Percentiles rank a stretch among this genome's conserved stretches.
phyloP scores from a whole-genome alignment of 2,329 filamentous ascomycete species.

The Monilinia fructigena region DNA sequence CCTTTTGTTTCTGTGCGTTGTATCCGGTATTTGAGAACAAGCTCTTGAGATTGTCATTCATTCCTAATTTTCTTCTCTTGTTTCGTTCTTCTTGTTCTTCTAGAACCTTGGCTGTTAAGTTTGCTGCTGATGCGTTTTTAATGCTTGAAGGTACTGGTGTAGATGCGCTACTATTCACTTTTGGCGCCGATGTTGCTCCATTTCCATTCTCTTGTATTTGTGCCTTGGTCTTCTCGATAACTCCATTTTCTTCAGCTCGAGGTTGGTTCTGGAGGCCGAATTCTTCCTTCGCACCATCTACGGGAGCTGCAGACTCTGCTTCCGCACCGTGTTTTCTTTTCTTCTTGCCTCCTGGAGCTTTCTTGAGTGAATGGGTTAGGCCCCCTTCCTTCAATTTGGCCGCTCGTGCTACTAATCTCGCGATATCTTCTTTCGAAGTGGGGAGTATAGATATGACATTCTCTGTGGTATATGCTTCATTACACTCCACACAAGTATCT shows the following conservation, averaged over 20 bases:
- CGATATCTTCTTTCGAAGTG: constrained; percentile 66
- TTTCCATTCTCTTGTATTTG: constrained; percentile 34
- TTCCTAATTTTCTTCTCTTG: constrained; percentile 69
- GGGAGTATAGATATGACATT: constrained; percentile 85
- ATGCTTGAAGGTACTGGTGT: constrained; percentile 55
- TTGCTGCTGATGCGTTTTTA: constrained; percentile 84
- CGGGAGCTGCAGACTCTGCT: constrained; percentile 39
- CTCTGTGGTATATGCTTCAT: constrained; percentile 65
- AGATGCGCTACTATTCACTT: constrained; percentile 38
- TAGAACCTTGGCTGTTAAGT: constrained; percentile 80
- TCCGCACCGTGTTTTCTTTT: constrained; percentile 64
- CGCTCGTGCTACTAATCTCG: constrained; percentile 62
- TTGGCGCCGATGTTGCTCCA: constrained; percentile 21
- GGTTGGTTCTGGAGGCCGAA: constrained; percentile 31
- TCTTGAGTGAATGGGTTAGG: constrained; percentile 85
- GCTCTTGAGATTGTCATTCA: constrained; percentile 55
- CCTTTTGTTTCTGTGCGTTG: constrained; percentile 44
- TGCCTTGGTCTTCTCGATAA: constrained; percentile 32
- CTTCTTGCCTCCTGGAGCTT: constrained; percentile 68
- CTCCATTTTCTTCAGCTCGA: constrained; percentile 33
- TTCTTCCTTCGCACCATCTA: constrained; percentile 7
- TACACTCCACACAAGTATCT: constrained; percentile 67
- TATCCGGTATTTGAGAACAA: constrained; percentile 50
- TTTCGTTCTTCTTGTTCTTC: constrained; percentile 82
- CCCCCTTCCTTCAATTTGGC: constrained; percentile 69